Conservation (phyloP, 164 flowering plant genomes). For the Euptelea pleiosperma region DNA sequence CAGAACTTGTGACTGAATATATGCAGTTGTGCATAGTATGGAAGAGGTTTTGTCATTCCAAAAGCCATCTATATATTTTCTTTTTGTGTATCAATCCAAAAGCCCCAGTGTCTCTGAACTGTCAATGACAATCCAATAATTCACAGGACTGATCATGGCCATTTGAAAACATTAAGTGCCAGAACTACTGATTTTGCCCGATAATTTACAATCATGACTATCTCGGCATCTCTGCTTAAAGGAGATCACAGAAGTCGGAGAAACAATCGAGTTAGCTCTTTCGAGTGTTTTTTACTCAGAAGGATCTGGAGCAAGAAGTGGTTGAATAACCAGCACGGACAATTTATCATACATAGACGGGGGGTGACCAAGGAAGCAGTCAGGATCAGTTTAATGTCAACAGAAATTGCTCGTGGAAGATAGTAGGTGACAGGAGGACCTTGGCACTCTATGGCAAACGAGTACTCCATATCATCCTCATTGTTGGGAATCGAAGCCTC, state of each 20-base stretch:
- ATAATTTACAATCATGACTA: constrained; percentile 26
- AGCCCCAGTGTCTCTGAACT: constrained; percentile 19
- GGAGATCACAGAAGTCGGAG: constrained; percentile 23
- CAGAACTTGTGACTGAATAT: background rate
- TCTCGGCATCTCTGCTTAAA: constrained; percentile 13
- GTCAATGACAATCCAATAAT: constrained; percentile 13
- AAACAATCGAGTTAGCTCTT: constrained; percentile 17
- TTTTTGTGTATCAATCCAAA: constrained; percentile 18
- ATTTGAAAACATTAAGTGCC: constrained; percentile 19
- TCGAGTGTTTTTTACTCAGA: constrained; percentile 13
- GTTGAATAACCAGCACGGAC: constrained; percentile 67
- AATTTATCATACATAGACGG: constrained; percentile 24
- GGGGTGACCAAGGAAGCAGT: constrained; percentile 44
- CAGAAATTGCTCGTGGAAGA: constrained; percentile 56
- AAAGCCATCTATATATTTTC: background rate
- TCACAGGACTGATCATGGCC: constrained; percentile 23
- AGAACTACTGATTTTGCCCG: constrained; percentile 34
- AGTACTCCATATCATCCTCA: constrained; percentile 45
- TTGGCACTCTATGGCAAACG: constrained; percentile 68
- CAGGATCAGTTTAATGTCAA: constrained; percentile 55
- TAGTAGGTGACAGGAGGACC: constrained; percentile 64
- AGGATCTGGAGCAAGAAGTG: constrained; percentile 31
- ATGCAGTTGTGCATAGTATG: background rate
- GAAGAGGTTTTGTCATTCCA: background rate
- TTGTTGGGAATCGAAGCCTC: constrained; percentile 26